Evolutionary conservation across 176 grass and related monocot genomes (phyloP), one percentile per base, ranked within the genome.

Genomic region (Triticum timopheevii): DNA sequence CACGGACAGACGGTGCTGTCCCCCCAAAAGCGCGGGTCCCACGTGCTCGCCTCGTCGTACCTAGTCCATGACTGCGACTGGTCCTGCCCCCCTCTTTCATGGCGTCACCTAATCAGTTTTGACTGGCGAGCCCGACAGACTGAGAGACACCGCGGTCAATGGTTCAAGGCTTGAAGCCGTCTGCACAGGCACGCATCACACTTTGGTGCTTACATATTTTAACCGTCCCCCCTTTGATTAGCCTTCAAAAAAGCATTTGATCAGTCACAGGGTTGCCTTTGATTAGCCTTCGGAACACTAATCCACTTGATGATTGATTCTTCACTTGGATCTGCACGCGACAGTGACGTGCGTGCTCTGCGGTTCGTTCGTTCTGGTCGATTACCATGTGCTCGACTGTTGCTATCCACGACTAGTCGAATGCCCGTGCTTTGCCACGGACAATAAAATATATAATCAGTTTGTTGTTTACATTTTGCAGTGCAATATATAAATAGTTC

Each of bases 91-190:
- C 52, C 28, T 0, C 3, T n/a, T 10, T 56, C 17, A 82, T 7
- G 27, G 83, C 35, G 20, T 77, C 65, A 33, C 79, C n/a, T 40
- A 77, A 71, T 82, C 35, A 24, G n/a, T 25, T 85, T 86, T 86
- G 88, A 85, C 83, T 1, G 23, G 1, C 38, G 1, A 4, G 23
- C 7, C 35, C 50, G 17, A 19, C 17, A 56, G 39, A 39, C 7
- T 5, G 13, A 52, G 49, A 71, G 59, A 62, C 45, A 9, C 0
- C 0, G 2, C 50, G 44, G 65, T 80, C 49, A 49, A 5, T 25
- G 4, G 77, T 72, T 36, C 19, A 50, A 61, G 69, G 50, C 50
- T 54, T 42, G 31, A 59, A 65, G 59, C 11, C 40, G 22, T 58
- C 11, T 79, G 25, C 4, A 12, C 54, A 39, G n/a, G 11, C 13